phyloP scores from a whole-genome alignment of 208 protist genomes.

The Leishmania lainsoni region DNA sequence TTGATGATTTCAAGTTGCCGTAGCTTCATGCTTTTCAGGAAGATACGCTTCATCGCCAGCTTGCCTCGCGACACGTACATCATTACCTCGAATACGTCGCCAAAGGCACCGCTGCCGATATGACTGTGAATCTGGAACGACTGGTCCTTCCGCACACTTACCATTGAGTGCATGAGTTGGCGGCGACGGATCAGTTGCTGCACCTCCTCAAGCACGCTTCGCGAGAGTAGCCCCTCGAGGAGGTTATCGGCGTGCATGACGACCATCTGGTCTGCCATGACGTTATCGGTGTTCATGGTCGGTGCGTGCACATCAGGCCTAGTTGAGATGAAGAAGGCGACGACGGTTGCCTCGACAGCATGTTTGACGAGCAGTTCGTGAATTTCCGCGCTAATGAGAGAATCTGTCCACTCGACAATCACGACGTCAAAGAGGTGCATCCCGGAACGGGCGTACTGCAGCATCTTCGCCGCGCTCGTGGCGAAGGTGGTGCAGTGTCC shows the following conservation, averaged over 20 bases:
- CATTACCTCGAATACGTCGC: constrained; percentile 79
- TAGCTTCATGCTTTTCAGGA: constrained; percentile 60
- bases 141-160: constrained; percentile 45
- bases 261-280: constrained; percentile 32
- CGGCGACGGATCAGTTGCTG: constrained; percentile 46
- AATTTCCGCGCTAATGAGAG: constrained; percentile 52
- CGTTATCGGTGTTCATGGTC: constrained; percentile 32
- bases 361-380: constrained; percentile 35
- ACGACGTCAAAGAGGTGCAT: constrained; percentile 63
- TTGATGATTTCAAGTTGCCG: constrained; percentile 64
- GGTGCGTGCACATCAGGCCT: constrained; percentile 27
- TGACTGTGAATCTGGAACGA: constrained; percentile 64
- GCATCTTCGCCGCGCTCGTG: constrained; percentile 44
- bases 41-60: constrained; percentile 84
- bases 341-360: constrained; percentile 40
- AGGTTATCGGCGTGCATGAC: constrained; percentile 33
- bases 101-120: constrained; percentile 75
- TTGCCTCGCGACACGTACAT: constrained; percentile 68
- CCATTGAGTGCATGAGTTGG: constrained; percentile 54
- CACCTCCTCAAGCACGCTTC: constrained; percentile 42
- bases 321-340: constrained; percentile 52
- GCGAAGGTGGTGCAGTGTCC: constrained; percentile 70
- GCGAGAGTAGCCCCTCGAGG: constrained; percentile 26
- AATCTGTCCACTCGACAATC: constrained; percentile 62
- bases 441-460: constrained; percentile 49